Percentiles rank a stretch among this genome's conserved stretches.
Evolutionary conservation across 2,329 filamentous ascomycete species (phyloP).

Genomic region (Calonectria hawksworthii): DNA sequence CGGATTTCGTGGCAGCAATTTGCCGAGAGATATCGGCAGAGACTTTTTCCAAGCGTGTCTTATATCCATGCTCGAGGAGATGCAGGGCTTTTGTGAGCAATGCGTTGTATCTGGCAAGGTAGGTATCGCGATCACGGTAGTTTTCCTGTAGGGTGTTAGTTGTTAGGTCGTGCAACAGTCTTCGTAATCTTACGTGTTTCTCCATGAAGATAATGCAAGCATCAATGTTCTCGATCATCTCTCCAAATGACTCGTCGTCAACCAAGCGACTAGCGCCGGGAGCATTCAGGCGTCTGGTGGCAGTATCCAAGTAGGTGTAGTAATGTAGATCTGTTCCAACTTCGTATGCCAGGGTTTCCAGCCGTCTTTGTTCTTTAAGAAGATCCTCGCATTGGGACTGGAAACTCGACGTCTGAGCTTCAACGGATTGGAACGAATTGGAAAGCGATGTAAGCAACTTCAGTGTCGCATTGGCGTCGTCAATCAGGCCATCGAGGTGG

Average conservation of each 20-base stretch:
- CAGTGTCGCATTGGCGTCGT: constrained; percentile 82
- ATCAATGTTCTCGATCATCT: constrained; percentile 90
- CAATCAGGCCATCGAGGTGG: constrained; percentile 84
- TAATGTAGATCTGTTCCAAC: constrained; percentile 93
- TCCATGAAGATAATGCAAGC: constrained; percentile 95
- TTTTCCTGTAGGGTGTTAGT: constrained; percentile 67
- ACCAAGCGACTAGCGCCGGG: constrained; percentile 90
- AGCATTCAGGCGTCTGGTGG: constrained; percentile 90
- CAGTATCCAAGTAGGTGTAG: constrained; percentile 93
- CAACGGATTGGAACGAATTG: constrained; percentile 88
- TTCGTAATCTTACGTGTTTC: constrained; percentile 73
- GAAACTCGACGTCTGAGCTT: constrained; percentile 92
- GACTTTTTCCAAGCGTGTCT: constrained; percentile 64
- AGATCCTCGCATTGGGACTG: constrained; percentile 92
- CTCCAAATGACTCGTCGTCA: constrained; percentile 85
- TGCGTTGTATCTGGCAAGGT: constrained; percentile 88
- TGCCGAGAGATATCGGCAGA: constrained; percentile 69
- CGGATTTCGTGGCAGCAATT: constrained; percentile 68
- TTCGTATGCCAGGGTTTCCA: constrained; percentile 84
- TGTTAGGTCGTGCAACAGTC: no score
- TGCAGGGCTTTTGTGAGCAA: constrained; percentile 79
- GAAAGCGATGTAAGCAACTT: constrained; percentile 83
- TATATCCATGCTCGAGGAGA: constrained; percentile 71
- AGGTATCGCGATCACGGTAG: constrained; percentile 89
- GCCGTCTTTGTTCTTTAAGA: constrained; percentile 82